Evolutionary conservation across 2,329 filamentous ascomycete genomes (phyloP), one percentile per base, ranked within the genome.

Genomic region (Botryotinia narcissicola): DNA sequence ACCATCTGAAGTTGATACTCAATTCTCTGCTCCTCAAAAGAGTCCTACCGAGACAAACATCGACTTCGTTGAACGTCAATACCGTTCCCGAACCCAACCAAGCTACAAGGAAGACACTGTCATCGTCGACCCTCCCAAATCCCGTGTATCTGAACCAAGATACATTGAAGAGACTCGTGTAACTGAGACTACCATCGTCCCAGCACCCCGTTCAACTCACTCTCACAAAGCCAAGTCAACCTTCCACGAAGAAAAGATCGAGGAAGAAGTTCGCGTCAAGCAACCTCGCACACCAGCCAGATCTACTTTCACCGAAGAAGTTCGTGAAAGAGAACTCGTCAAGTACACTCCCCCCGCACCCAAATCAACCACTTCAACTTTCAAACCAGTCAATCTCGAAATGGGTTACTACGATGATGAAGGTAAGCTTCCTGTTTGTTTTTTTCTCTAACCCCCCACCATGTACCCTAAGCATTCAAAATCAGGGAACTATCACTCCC

Each of bases 401-500:
- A 93, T 93, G 91, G 91, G 91, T 87, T 93, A 92, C 86, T 92
- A 92, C 90, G 91, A 92, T 89, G 89, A 92, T 85, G 90, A 92
- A 78, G 79, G 80, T 82, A 81, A 76, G 80, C 78, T 70, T 48
- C 62, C 75, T 68, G 60, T 74, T 54, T 69, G 51, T 63, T 73
- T 72, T 40, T 40, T 5, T 59, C 37, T 71, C 57, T 64, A 73
- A 74, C 72, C 74, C 74, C 74, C 72, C 75, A 71, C 37, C 25
- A 63, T 68, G 48, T 57, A 77, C 74, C 74, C 79, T 79, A 79
- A 80, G 76, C 70, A 71, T 42, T 42, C 62, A 67, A 25, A 46
- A n/a, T 66, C 77, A 83, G 91, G 90, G 82, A 87, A 92, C 79
- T 92, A 92, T 85, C 91, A 92, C 85, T 90, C 88, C 79, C 89